Percentiles rank a stretch among this genome's conserved stretches.
Evolutionary conservation across 441 rosid genomes (phyloP).

Genomic region (Iberis amara): DNA sequence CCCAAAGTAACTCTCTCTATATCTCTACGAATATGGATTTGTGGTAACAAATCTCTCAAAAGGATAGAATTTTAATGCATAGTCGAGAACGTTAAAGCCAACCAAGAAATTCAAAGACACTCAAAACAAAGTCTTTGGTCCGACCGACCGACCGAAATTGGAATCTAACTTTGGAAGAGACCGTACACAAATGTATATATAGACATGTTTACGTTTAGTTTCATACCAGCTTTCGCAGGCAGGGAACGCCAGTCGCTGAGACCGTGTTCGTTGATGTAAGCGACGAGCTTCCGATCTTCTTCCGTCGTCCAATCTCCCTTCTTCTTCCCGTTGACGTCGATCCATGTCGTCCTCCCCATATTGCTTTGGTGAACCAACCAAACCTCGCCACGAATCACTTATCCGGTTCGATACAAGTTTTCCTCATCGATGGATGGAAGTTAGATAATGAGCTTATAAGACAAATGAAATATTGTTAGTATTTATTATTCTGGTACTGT

Average conservation of each 20-base stretch:
- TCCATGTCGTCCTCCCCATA: slow-evolving; percentile 46
- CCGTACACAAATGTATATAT: background rate
- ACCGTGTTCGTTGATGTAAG: slow-evolving; percentile 41
- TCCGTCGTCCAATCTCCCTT: slow-evolving; percentile 47
- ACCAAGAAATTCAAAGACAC: background rate
- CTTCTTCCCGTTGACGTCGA: slow-evolving; percentile 39
- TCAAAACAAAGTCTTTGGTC: slow-evolving; percentile 4
- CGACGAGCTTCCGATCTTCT: slow-evolving; percentile 41
- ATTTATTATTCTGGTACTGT: too few species aligned
- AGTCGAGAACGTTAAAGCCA: background rate
- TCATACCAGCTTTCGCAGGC: slow-evolving; percentile 43
- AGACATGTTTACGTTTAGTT: slow-evolving; percentile 9
- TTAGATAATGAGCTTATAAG: too few species aligned
- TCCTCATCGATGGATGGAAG: background rate
- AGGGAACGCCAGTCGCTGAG: slow-evolving; percentile 45
- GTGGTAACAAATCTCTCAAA: background rate
- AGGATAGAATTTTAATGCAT: background rate
- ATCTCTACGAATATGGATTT: background rate
- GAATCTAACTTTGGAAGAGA: slow-evolving; percentile 17
- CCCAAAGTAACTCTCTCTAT: too few species aligned
- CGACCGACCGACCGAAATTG: slow-evolving; percentile 10
- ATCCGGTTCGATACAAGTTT: background rate
- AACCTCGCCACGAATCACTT: slow-evolving; percentile 8
- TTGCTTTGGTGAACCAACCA: slow-evolving; percentile 10
- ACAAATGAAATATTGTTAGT: background rate